Percentiles rank a stretch among this genome's conserved stretches.
Conservation (phyloP, 2,329 filamentous ascomycete genomes). For the Alternaria atra region DNA sequence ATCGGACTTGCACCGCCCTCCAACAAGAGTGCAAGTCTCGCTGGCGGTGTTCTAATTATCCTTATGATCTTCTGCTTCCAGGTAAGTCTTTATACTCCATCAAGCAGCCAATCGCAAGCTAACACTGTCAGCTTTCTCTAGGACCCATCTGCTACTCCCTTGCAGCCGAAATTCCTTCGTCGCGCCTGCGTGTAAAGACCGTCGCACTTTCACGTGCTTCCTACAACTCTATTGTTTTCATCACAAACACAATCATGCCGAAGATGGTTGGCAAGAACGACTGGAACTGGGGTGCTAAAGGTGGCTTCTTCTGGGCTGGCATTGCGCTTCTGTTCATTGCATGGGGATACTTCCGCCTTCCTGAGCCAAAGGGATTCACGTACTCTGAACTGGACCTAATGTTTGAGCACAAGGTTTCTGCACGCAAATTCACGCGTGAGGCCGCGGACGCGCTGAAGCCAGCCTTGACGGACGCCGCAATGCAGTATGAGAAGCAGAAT, state of each 20-base stretch:
- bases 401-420: conserved; percentile 34
- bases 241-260: conserved; percentile 35
- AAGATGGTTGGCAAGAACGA: conserved; percentile 37
- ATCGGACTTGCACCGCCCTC: conserved; percentile 64
- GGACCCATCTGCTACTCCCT: conserved; percentile 89
- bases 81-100: conserved; percentile 5
- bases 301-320: conserved; percentile 36
- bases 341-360: conserved; percentile 36
- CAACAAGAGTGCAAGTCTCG: conserved; percentile 56
- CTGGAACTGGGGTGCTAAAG: conserved; percentile 38
- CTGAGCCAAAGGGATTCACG: conserved; percentile 31
- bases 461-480: conserved; percentile 23
- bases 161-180: conserved; percentile 81
- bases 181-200: conserved; percentile 86
- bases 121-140: conserved; percentile 76
- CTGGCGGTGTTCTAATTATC: conserved; percentile 36
- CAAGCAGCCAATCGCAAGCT: conserved; percentile 54
- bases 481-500: conserved; percentile 30
- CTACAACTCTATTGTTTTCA: conserved; percentile 35
- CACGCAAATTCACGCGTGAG: conserved; percentile 35
- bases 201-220: conserved; percentile 75
- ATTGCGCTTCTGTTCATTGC: conserved; percentile 29
- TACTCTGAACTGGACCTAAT: conserved; percentile 35
- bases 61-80: conserved; percentile 39
- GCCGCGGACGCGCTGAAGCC: conserved; percentile 31